Base-by-base conservation (phyloP, 441 rosid species). In the Gossypium schwendimanii region DNA sequence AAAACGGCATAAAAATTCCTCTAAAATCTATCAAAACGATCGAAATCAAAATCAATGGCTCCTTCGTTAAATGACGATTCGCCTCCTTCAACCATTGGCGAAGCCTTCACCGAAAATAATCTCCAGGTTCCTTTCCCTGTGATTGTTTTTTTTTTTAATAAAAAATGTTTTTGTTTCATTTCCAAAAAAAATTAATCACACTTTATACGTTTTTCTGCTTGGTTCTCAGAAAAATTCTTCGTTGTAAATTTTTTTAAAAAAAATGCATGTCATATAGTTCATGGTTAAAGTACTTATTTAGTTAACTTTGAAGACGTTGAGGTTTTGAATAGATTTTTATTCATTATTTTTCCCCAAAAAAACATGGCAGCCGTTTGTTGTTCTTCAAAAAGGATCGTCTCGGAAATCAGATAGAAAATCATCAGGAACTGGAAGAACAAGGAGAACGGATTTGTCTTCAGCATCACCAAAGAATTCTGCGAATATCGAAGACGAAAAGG, bases 361-460 rank as follows among this genome's bases (percentile, higher is more conserved):
- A 55, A 11, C 54, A 15, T 21, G 61, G 73, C 91, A 89, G 92
- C 87, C 91, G 8, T 85, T 88, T 74, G 88, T 85, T 77, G 79
- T 85, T 26, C 92, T 89, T 53, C 89, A 82, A 63, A 77, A 83
- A 74, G 87, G 85, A 20, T 69, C 85, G n/a, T 71, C 82, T 64
- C 75, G 72, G 68, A 87, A 76, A 26, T 45, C 80, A 9, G 81
- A 73, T 3, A 81, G 71, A 70, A 87, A 83, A 45, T 72, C 83
- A 61, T 78, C 57, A 7, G 83, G 75, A 77, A 57, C 74, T 6
- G 78, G 49, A 33, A 89, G 79, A 74, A 69, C 81, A 62, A 86
- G 91, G 83, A 86, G 82, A 75, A 82, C 87, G 59, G 87, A 87
- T 63, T 81, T 85, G 58, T 82, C 87, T 65, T 70, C 84, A 5